These are phyloP conservation scores for Geranium brycei DNA, from an alignment of 345 rosid genomes.

Conservation along the genomic window DNA sequence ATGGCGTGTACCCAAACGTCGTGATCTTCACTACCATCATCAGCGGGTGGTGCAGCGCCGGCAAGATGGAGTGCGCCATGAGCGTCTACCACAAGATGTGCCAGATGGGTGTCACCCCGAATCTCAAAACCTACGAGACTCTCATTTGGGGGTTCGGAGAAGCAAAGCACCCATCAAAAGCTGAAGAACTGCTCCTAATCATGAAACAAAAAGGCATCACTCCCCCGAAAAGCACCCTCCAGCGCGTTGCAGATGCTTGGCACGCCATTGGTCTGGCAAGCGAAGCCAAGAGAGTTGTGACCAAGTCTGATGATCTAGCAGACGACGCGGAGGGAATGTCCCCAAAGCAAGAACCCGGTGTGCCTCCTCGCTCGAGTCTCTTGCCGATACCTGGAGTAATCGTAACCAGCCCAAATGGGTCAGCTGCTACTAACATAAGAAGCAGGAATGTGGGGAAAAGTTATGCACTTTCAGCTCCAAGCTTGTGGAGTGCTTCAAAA, in stretches of 20 bases:
- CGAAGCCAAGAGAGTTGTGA: constrained; percentile 42
- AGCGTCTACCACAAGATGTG: constrained; percentile 49
- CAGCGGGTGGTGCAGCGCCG: constrained; percentile 74
- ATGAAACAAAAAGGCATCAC: constrained; percentile 50
- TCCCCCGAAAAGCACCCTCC: constrained; percentile 46
- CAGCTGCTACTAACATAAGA: constrained; percentile 16
- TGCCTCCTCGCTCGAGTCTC: constrained; percentile 18
- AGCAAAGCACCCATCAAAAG: constrained; percentile 75
- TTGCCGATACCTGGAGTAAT: constrained; percentile 22
- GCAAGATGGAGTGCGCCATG: constrained; percentile 62
- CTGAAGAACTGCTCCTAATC: constrained; percentile 49
- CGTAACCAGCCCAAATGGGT: constrained; percentile 15
- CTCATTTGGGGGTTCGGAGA: constrained; percentile 84
- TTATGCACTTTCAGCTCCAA: constrained; percentile 12
- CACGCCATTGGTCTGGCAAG: constrained; percentile 43
- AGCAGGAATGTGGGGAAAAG: constrained; percentile 20
- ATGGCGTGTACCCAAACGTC: constrained; percentile 55
- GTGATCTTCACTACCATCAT: constrained; percentile 72
- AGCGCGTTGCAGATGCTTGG: constrained; percentile 78
- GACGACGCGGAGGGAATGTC: constrained; percentile 15
- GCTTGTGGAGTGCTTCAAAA: constrained; percentile 12
- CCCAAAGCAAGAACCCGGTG: constrained; percentile 17
- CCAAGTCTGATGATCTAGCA: constrained; percentile 10
- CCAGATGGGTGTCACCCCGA: constrained; percentile 41
- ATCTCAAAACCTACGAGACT: constrained; percentile 73